Conservation (phyloP, 345 rosid genomes). For the Triadica sebifera region DNA sequence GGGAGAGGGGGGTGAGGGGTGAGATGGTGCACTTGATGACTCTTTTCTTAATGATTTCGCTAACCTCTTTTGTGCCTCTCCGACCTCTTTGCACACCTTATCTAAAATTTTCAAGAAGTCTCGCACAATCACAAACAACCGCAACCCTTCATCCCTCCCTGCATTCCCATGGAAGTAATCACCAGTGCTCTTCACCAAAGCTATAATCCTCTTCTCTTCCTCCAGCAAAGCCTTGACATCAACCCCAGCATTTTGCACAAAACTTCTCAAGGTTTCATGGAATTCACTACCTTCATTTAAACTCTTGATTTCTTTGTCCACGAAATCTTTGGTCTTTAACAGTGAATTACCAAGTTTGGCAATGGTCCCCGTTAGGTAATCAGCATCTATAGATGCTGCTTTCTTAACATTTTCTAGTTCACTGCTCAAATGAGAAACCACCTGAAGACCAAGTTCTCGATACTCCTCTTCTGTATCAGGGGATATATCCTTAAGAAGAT, state of each 20-base stretch:
- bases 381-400: constrained; percentile 82
- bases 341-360: constrained; percentile 62
- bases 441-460: constrained; percentile 76
- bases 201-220: constrained; percentile 88
- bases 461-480: constrained; percentile 64
- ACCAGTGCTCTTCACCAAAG: constrained; percentile 82
- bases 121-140: constrained; percentile 69
- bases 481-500: constrained; percentile 58
- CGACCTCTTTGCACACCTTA: constrained; percentile 80
- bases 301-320: constrained; percentile 68
- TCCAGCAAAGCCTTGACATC: constrained; percentile 55
- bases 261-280: constrained; percentile 62
- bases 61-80: constrained; percentile 50
- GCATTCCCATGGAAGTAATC: constrained; percentile 98
- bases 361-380: constrained; percentile 68
- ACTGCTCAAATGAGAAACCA: constrained; percentile 63
- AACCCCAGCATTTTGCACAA: constrained; percentile 72
- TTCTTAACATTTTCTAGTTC: constrained; percentile 90
- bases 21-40: constrained; percentile 43
- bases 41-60: constrained; percentile 51
- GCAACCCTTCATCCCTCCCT: constrained; percentile 85
- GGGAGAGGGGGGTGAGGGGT: constrained; percentile 47
- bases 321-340: constrained; percentile 54
- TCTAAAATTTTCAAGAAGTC: constrained; percentile 84
- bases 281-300: constrained; percentile 72